Evolutionary conservation across 139 green algal genomes (phyloP), one percentile per base, ranked within the genome.

Genomic region (Haematococcus lacustris): DNA sequence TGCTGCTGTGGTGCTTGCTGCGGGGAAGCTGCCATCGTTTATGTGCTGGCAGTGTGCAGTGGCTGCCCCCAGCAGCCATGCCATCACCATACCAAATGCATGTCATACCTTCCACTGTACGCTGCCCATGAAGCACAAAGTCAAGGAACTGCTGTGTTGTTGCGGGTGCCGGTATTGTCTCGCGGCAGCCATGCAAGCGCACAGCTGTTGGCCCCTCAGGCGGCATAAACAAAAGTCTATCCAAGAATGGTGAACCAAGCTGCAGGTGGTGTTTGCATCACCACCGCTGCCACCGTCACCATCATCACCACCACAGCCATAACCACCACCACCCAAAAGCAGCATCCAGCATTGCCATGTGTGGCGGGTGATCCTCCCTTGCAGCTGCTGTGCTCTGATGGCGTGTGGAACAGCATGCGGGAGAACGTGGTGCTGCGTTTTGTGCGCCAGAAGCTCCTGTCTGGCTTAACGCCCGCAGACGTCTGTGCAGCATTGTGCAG

Each of bases 381-480:
- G 67, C 67, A 72, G 75, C 64, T 80, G 65, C 41, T 80, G 1
- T 73, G 70, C 32, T 80, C 70, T 23, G 75, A 80, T 35, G 75
- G 75, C 9, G 63, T 80, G 13, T 80, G 75, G 77, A 77, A 78
- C 66, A 73, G 66, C 67, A 41, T 78, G 66, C 53, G 66, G 38
- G 76, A 78, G 38, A 66, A 71, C 32, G 66, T 70, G 63, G 72
- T 74, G 41, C 32, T 71, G 7, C 60, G 35, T 0, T 66, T 43
- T 26, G 47, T 76, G 61, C 38, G 68, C 28, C 61, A 74, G 65
- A 65, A 60, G 33, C 70, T 80, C 51, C 40, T 35, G 0, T 25
- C 63, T 7, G 65, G 74, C n/a, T 40, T 69, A 39, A 63, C 71
- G 40, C 70, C 70, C 30, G 67, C 43, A 1, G 28, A 65, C 13